A percentile compares a stretch with the other conserved stretches of the same genome.
Evolutionary conservation across 2,329 filamentous ascomycete species (phyloP).

Genomic region (Xenosphaeropsis pyriputrescens): DNA sequence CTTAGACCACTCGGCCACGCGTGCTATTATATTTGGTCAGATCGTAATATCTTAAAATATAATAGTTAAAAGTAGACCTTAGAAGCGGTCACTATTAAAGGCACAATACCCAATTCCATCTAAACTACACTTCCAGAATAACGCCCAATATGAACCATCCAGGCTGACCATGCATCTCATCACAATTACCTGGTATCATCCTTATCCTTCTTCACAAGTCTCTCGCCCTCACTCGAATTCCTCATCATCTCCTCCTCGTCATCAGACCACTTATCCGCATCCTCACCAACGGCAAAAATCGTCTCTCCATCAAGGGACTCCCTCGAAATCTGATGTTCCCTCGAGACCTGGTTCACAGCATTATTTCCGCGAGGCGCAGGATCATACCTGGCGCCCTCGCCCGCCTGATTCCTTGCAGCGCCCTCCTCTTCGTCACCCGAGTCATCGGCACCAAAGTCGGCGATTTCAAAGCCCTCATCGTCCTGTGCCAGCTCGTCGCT

Average conservation of each 20-base stretch:
- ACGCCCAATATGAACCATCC: too few relatives aligned
- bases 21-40: too few relatives aligned
- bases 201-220: conserved; percentile 16
- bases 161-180: too few relatives aligned
- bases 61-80: too few relatives aligned
- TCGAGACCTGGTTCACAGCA: conserved; percentile 6
- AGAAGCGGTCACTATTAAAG: too few relatives aligned
- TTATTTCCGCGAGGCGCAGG: conserved; percentile 15
- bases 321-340: conserved; percentile 23
- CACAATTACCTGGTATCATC: too few relatives aligned
- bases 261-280: conserved; percentile 66
- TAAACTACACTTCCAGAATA: too few relatives aligned
- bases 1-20: too few relatives aligned
- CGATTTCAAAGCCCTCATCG: conserved; percentile 95
- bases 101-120: too few relatives aligned
- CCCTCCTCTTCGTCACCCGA: conserved; percentile 48
- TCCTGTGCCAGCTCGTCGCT: conserved; percentile 98
- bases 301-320: conserved; percentile 76
- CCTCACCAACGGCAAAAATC: conserved; percentile 87
- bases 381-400: conserved; percentile 19
- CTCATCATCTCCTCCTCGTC: conserved; percentile 48
- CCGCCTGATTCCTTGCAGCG: conserved; percentile 27
- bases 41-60: too few relatives aligned
- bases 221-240: conserved; percentile 29
- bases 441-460: conserved; percentile 63